Evolutionary conservation across 495 filamentous ascomycete genomes (phyloP), one percentile per base, ranked within the genome.

Genomic region (Aspergillus heteromorphus): DNA sequence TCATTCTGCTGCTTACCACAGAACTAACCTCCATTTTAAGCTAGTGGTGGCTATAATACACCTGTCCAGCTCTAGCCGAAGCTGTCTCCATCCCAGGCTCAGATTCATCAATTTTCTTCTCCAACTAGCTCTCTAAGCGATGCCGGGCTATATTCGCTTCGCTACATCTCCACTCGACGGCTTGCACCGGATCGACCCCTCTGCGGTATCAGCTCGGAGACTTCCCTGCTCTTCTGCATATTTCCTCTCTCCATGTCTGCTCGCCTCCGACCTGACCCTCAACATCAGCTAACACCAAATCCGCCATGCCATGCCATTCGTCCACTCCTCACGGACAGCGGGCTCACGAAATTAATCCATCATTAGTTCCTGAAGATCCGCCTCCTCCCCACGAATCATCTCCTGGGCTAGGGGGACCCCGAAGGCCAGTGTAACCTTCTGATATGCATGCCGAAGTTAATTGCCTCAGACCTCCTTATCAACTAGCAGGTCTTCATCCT

Each of bases 341-440:
- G 30, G 16, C 16, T 23, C 20, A 16, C 23, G 17, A 14, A 23
- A 40, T 50, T 50, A 23, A 20, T 36, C 29, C 29, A 34, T 49
- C 47, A 11, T 21, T 13, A 36, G 9, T 16, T 30, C 20, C 45
- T 29, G 29, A 23, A 34, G 51, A 50, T 58, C 45, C 53, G 51
- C 29, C 42, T 48, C 48, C 49, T 45, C 49, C 51, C n/a, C 14
- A 40, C 23, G 13, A 45, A 45, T 43, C 30, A 40, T n/a, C n/a
- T n/a, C n/a, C n/a, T n/a, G n/a, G n/a, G n/a, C n/a, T n/a, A 38
- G n/a, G 9, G 25, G 17, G 23, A 19, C 8, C 38, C 23, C 23
- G 36, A 49, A 21, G 34, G 38, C 21, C 53, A 38, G 57, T 59
- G 60, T 56, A 63, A 56, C 56, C 41, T 54, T 57, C 48, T 57